Evolutionary conservation across 2,329 filamentous ascomycete species (phyloP).

Genomic region (Ambrosiella cleistominuta): DNA sequence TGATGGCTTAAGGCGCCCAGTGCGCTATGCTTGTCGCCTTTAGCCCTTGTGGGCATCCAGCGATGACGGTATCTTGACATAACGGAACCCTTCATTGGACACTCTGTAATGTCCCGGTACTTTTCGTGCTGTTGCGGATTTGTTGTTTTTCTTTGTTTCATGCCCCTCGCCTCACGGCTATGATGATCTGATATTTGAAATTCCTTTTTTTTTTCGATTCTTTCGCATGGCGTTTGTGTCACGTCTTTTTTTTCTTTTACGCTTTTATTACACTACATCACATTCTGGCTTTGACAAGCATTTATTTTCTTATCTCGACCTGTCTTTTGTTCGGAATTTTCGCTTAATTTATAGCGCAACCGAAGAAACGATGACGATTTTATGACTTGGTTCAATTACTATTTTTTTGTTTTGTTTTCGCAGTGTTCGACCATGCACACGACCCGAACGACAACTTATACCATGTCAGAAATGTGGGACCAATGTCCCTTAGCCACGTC

Average conservation of each 20-base stretch:
- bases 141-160: slow-evolving; percentile 1
- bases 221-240: slow-evolving; percentile 1
- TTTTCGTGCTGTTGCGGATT: not conserved
- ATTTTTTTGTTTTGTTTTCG: slow-evolving; percentile 2
- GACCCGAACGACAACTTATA: not conserved
- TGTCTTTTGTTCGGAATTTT: slow-evolving; percentile 6
- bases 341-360: not conserved
- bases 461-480: not conserved
- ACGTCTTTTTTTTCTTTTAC: slow-evolving; percentile 6
- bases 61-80: not conserved
- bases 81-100: not conserved
- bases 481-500: not conserved
- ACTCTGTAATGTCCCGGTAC: not conserved
- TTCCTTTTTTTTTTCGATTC: slow-evolving; percentile 4
- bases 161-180: slow-evolving; percentile 3
- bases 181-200: slow-evolving; percentile 2
- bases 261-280: slow-evolving; percentile 3
- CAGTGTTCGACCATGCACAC: not conserved
- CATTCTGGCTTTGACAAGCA: not conserved
- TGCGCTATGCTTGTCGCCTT: not conserved
- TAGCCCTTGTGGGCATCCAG: not conserved
- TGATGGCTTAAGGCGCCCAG: slow-evolving; percentile 12
- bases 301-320: slow-evolving; percentile 11
- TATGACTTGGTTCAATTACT: slow-evolving; percentile 8
- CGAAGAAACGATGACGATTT: slow-evolving; percentile 12